Percentiles rank a stretch among this genome's conserved stretches.
Evolutionary conservation across 208 protist species (phyloP).

Genomic region (Wallacemonas rigidus): DNA sequence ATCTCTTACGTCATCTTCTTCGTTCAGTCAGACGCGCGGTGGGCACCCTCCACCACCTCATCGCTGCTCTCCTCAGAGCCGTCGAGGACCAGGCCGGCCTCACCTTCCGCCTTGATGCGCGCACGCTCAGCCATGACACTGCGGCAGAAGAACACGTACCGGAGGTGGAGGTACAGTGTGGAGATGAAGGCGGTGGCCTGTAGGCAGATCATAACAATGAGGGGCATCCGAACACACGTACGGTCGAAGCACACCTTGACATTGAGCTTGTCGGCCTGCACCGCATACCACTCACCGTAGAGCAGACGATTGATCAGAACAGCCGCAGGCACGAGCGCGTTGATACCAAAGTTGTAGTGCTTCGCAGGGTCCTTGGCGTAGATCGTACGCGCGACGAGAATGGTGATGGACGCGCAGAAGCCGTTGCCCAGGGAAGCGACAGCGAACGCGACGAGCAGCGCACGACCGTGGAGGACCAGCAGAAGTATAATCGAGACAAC

Average conservation of each 20-base stretch:
- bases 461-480: constrained; percentile 14
- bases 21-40: no score
- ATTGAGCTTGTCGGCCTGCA: constrained; percentile 40
- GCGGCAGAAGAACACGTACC: constrained; percentile 19
- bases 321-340: constrained; percentile 24
- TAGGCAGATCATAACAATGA: constrained; percentile 26
- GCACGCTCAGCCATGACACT: constrained; percentile 31
- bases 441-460: constrained; percentile 29
- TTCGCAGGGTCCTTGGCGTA: constrained; percentile 49
- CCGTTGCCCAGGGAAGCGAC: constrained; percentile 40
- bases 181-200: constrained; percentile 23
- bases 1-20: no score
- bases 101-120: constrained; percentile 7
- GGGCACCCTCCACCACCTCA: no score
- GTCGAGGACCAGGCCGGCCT: constrained; percentile 11
- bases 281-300: constrained; percentile 51
- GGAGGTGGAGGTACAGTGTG: constrained; percentile 23
- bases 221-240: constrained; percentile 28
- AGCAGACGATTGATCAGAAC: constrained; percentile 46
- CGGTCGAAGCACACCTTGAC: constrained; percentile 18
- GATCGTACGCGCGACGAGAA: constrained; percentile 43
- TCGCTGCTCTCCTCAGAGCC: not conserved
- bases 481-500: constrained; percentile 34
- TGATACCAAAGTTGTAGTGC: constrained; percentile 44
- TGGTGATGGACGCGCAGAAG: constrained; percentile 23